phyloP scores from a whole-genome alignment of 73 alveolate genomes.

The Blepharisma stoltei region DNA sequence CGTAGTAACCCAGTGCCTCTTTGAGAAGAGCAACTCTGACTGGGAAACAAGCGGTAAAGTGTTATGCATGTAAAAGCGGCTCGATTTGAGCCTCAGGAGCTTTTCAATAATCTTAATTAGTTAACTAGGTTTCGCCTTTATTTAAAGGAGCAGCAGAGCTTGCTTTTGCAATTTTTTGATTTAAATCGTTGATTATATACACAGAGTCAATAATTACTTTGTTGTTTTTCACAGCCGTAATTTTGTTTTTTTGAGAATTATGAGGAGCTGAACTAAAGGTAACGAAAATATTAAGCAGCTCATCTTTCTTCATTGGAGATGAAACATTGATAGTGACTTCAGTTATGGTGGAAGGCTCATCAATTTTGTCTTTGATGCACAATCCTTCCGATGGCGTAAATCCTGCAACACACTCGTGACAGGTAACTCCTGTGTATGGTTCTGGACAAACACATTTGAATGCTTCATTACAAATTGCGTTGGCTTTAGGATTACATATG shows the following conservation, averaged over 20 bases:
- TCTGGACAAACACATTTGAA: conserved; percentile 10
- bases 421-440: conserved; percentile 6
- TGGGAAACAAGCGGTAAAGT: too few species aligned
- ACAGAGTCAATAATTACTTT: too few species aligned
- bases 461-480: not conserved
- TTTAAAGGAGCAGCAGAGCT: too few species aligned
- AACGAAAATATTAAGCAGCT: not conserved
- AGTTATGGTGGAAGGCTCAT: not conserved
- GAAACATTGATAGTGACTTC: not conserved
- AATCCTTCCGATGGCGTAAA: not conserved
- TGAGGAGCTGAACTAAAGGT: not conserved
- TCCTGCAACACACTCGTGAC: not conserved
- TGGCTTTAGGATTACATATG: not conserved
- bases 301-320: not conserved
- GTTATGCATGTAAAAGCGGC: too few species aligned
- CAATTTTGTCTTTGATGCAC: not conserved
- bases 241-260: not conserved
- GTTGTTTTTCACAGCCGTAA: not conserved
- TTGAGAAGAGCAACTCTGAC: too few species aligned
- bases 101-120: too few species aligned
- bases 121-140: too few species aligned
- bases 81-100: too few species aligned
- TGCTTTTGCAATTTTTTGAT: too few species aligned
- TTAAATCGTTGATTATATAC: too few species aligned
- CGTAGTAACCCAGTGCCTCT: too few species aligned